phyloP scores from a whole-genome alignment of 805 yeast genomes.

The Ogataea degrootiae region DNA sequence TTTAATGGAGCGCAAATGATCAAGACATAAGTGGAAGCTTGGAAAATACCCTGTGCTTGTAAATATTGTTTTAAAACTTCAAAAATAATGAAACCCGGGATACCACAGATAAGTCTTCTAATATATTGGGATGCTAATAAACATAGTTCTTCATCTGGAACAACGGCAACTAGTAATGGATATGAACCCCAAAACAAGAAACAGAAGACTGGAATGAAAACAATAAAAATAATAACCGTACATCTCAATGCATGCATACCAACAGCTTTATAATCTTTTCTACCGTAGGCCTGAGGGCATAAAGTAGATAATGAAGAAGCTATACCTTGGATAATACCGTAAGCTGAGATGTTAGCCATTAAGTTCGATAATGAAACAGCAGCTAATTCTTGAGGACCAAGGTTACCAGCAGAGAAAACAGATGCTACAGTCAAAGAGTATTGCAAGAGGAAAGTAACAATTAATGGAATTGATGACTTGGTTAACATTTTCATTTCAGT shows the following conservation, averaged over 20 bases:
- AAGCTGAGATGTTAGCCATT: slow-evolving; percentile 52
- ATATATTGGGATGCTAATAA: slow-evolving; percentile 44
- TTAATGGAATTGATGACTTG: slow-evolving; percentile 44
- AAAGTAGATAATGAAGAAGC: slow-evolving; percentile 55
- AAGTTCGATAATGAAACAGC: slow-evolving; percentile 56
- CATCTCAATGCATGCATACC: slow-evolving; percentile 50
- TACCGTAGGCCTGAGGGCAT: slow-evolving; percentile 60
- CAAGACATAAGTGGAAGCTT: slow-evolving; percentile 64
- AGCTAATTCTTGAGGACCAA: slow-evolving; percentile 54
- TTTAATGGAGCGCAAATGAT: slow-evolving; percentile 60
- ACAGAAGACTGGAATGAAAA: slow-evolving; percentile 37
- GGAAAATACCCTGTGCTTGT: slow-evolving; percentile 65
- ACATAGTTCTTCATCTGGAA: slow-evolving; percentile 46
- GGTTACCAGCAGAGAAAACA: slow-evolving; percentile 53
- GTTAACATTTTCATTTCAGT: slow-evolving; percentile 37
- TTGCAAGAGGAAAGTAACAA: slow-evolving; percentile 49
- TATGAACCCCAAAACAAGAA: slow-evolving; percentile 37
- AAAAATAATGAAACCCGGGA: slow-evolving; percentile 52
- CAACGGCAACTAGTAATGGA: slow-evolving; percentile 27
- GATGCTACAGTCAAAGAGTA: slow-evolving; percentile 50
- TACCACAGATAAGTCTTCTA: slow-evolving; percentile 43
- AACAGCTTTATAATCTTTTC: slow-evolving; percentile 44
- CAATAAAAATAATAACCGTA: slow-evolving; percentile 37
- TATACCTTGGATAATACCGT: slow-evolving; percentile 53
- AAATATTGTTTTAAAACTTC: slow-evolving; percentile 53